These are phyloP conservation scores for Metschnikowia shivogae DNA, from an alignment of 805 yeast species.

Conservation along the genomic window DNA sequence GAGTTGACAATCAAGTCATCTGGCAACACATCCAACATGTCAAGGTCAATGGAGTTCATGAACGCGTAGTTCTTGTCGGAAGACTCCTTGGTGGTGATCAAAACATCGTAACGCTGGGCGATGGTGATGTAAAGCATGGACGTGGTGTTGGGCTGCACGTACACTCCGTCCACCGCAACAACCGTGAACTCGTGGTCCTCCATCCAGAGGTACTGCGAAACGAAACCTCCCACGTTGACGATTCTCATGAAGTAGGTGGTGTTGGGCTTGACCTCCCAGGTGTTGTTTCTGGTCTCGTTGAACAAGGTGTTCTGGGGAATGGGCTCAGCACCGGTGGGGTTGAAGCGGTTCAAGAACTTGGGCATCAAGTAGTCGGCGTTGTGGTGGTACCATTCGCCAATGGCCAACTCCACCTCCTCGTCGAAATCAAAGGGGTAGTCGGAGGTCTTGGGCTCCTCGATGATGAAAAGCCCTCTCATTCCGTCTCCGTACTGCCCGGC, in stretches of 20 bases:
- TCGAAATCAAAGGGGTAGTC: constrained; percentile 71
- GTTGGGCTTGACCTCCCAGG: constrained; percentile 79
- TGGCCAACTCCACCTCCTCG: constrained; percentile 64
- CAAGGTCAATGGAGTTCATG: constrained; percentile 74
- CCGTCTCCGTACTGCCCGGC: constrained; percentile 93
- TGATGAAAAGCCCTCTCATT: constrained; percentile 72
- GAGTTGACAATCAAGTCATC: constrained; percentile 60
- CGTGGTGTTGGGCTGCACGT: constrained; percentile 72
- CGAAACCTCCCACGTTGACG: constrained; percentile 85
- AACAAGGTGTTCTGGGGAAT: constrained; percentile 78
- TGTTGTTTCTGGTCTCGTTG: constrained; percentile 74
- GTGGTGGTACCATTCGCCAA: constrained; percentile 89
- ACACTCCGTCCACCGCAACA: constrained; percentile 89
- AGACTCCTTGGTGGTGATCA: constrained; percentile 66
- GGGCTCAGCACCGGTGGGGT: constrained; percentile 99
- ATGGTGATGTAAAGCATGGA: constrained; percentile 72
- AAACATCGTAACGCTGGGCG: constrained; percentile 87
- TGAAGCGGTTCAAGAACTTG: constrained; percentile 62
- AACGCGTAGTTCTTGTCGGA: constrained; percentile 69
- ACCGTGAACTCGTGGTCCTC: constrained; percentile 85
- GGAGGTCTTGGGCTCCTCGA: constrained; percentile 49
- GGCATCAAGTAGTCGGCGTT: constrained; percentile 47
- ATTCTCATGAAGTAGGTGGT: constrained; percentile 80
- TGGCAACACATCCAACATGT: constrained; percentile 78
- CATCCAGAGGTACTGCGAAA: constrained; percentile 82